These are phyloP conservation scores for Glaciozyma antarctica DNA, from an alignment of 768 basidiomycete genomes.

Conservation along the genomic window DNA sequence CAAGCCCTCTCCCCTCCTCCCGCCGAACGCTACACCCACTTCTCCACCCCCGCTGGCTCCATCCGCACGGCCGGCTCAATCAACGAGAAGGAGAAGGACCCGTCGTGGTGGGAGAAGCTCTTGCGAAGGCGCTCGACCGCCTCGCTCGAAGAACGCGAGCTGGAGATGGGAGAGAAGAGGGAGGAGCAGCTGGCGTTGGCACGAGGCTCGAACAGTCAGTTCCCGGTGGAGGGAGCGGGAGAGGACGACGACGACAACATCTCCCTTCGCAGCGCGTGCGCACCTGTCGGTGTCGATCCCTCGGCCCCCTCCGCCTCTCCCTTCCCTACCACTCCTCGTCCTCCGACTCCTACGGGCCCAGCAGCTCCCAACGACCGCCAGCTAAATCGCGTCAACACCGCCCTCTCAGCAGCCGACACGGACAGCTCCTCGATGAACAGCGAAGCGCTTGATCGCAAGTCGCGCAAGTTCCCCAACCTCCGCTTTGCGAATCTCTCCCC, in stretches of 20 bases:
- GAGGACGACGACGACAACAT: background rate
- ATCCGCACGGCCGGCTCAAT: background rate
- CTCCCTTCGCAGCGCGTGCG: background rate
- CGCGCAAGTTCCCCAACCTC: background rate
- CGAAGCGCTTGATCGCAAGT: background rate
- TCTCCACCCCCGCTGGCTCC: conserved; percentile 8
- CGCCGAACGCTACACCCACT: background rate
- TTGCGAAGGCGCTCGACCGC: background rate
- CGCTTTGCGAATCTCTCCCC: conserved; percentile 9
- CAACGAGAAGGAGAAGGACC: background rate
- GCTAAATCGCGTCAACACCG: background rate
- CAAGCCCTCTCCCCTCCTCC: conserved; percentile 18
- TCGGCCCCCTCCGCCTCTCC: background rate
- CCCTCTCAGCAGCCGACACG: background rate
- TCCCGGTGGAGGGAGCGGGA: background rate
- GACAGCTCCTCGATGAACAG: background rate
- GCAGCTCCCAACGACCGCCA: too few relatives aligned
- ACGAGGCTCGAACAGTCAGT: background rate
- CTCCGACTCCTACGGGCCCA: too few relatives aligned
- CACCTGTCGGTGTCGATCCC: background rate
- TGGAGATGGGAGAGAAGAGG: background rate
- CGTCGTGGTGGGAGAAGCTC: conserved; percentile 3
- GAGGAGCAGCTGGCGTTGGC: background rate
- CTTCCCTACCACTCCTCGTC: too few relatives aligned
- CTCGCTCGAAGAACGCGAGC: background rate